These are phyloP conservation scores for Candida sphagnicola DNA, from an alignment of 805 yeast genomes.

Conservation along the genomic window DNA sequence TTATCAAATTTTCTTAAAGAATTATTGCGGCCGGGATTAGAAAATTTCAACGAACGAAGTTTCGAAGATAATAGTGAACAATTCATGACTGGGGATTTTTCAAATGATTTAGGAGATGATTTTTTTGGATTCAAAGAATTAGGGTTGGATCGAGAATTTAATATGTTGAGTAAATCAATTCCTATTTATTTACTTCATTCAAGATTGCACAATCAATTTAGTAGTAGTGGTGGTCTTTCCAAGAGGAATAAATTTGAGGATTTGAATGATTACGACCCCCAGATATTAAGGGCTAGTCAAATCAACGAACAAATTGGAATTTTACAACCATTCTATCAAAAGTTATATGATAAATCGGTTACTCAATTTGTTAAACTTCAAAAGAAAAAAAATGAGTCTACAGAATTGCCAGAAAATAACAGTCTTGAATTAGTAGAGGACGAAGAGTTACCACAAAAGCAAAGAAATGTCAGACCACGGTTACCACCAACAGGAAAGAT, in stretches of 20 bases:
- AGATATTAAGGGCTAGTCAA: slow-evolving; percentile 48
- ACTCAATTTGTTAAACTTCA: slow-evolving; percentile 37
- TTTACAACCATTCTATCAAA: slow-evolving; percentile 49
- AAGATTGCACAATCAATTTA: slow-evolving; percentile 57
- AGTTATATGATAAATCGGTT: slow-evolving; percentile 40
- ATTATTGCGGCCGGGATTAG: slow-evolving; percentile 73
- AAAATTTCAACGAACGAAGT: slow-evolving; percentile 69
- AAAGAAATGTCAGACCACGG: slow-evolving; percentile 68
- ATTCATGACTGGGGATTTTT: slow-evolving; percentile 90
- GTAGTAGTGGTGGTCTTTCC: slow-evolving; percentile 39
- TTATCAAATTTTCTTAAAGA: slow-evolving; percentile 73
- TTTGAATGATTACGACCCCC: slow-evolving; percentile 52
- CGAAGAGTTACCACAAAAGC: slow-evolving; percentile 79
- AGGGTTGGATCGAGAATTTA: slow-evolving; percentile 90
- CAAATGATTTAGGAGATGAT: slow-evolving; percentile 92
- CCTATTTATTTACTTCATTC: slow-evolving; percentile 88
- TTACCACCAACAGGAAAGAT: slow-evolving; percentile 91
- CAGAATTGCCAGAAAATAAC: slow-evolving; percentile 36
- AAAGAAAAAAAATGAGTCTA: slow-evolving; percentile 36
- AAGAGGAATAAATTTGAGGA: slow-evolving; percentile 61
- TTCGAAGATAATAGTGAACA: slow-evolving; percentile 92
- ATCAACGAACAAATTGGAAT: slow-evolving; percentile 54
- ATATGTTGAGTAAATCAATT: slow-evolving; percentile 75
- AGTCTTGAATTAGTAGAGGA: slow-evolving; percentile 59
- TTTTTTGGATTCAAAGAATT: slow-evolving; percentile 95